Base-by-base conservation (phyloP, 495 filamentous ascomycete genomes). In the Pyrenula aspistea region DNA sequence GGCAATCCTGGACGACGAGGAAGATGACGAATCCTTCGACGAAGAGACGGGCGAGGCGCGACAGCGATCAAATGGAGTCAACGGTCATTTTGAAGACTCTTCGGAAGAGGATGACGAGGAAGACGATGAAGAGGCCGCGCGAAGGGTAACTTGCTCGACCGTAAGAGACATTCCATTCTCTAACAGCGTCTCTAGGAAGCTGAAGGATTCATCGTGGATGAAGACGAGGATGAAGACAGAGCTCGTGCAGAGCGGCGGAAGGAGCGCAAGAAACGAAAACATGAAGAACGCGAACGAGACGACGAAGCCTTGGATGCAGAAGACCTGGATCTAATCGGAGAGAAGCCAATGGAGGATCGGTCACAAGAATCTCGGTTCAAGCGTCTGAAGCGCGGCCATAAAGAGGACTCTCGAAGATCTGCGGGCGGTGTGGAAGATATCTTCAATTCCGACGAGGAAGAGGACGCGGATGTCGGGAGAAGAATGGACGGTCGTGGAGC, bases 61-160 rank as follows among this genome's bases (percentile, higher is more conserved):
- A n/a, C 59, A 72, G 57, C 77, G 73, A 55, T 61, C 67, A 19
- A 71, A 66, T 25, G 67, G 70, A 19, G 61, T 59, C 25, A 76
- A 70, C 36, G 73, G 76, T 21, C 70, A 76, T 59, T 72, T 75
- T 57, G 81, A 91, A 63, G 91, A 96, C 70, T 94, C 89, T 21
- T 94, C 88, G 60, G 92, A 95, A 58, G 93, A 98, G 64, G 93
- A 96, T 51, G 93, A 96, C 12, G 93, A 96, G 24, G 91, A 95
- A 58, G 91, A 98, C 25, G 93, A 97, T 61, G 88, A 89, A 62
- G 86, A 91, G 61, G 85, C 88, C 61, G 83, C 80, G 55, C 68
- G 75, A 61, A 71, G 68, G 19, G 78, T 81, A 64, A 60, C 72
- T 68, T 0, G 53, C 25, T 53, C 42, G 21, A 25, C n/a, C 31